Evolutionary conservation across 768 basidiomycete species (phyloP).

Genomic region (Tremella mesenterica): DNA sequence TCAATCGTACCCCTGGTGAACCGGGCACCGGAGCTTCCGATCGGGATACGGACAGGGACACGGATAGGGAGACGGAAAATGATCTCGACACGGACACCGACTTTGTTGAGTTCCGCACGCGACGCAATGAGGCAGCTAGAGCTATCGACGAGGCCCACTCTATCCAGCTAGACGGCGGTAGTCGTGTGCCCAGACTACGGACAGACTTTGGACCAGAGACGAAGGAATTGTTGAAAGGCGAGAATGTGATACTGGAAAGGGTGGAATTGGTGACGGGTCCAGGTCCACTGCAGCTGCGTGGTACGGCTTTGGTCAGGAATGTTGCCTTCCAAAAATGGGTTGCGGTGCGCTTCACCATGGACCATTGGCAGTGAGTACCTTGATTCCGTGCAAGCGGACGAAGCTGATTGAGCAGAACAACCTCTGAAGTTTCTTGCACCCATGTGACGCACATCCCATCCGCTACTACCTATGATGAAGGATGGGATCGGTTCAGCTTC

Average conservation of each 20-base stretch:
- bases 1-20: slow-evolving; percentile 57
- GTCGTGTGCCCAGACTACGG: slow-evolving; percentile 33
- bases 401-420: slow-evolving; percentile 32
- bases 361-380: slow-evolving; percentile 64
- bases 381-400: not conserved
- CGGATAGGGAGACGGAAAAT: slow-evolving; percentile 51
- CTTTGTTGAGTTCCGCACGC: slow-evolving; percentile 41
- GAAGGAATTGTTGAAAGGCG: slow-evolving; percentile 20
- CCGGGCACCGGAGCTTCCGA: too few relatives aligned
- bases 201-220: slow-evolving; percentile 39
- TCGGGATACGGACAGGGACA: slow-evolving; percentile 46
- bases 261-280: slow-evolving; percentile 40
- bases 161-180: slow-evolving; percentile 31
- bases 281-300: slow-evolving; percentile 52
- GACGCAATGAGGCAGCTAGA: slow-evolving; percentile 33
- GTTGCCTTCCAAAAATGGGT: slow-evolving; percentile 79
- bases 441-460: slow-evolving; percentile 41
- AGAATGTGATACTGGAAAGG: slow-evolving; percentile 47
- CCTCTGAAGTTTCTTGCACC: slow-evolving; percentile 38
- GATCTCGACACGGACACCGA: slow-evolving; percentile 47
- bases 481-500: slow-evolving; percentile 45
- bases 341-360: slow-evolving; percentile 82
- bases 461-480: slow-evolving; percentile 39
- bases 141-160: slow-evolving; percentile 32
- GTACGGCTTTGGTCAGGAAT: slow-evolving; percentile 71